Percentiles rank a stretch among this genome's conserved stretches.
phyloP scores from a whole-genome alignment of 1,284 basidiomycete genomes.

The Cystobasidium slooffiae region DNA sequence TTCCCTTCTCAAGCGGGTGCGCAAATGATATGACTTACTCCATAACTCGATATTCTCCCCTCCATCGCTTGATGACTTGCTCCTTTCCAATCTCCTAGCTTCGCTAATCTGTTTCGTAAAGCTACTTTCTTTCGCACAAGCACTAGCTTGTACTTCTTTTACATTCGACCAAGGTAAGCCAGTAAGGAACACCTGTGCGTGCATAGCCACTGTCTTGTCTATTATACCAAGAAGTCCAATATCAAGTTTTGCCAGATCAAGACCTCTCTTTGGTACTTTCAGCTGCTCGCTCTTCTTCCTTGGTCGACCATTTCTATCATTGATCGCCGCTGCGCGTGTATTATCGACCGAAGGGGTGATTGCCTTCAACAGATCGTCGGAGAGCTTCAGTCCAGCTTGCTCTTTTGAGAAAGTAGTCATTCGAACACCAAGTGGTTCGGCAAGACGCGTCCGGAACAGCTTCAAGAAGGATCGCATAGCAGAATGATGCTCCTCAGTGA shows the following conservation, averaged over 20 bases:
- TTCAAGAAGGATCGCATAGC: slow-evolving; percentile 50
- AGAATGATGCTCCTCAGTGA: slow-evolving; percentile 52
- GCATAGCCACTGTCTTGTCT: slow-evolving; percentile 52
- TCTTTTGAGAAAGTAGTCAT: slow-evolving; percentile 53
- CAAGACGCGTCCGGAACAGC: slow-evolving; percentile 42
- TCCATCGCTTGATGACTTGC: background rate
- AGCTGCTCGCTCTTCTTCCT: slow-evolving; percentile 3
- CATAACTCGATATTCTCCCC: background rate
- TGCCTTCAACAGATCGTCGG: slow-evolving; percentile 15
- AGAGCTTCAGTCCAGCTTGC: slow-evolving; percentile 41
- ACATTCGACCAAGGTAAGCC: slow-evolving; percentile 46
- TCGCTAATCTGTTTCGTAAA: slow-evolving; percentile 53
- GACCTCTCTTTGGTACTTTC: background rate
- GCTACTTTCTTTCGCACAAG: slow-evolving; percentile 52
- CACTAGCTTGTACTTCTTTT: slow-evolving; percentile 34
- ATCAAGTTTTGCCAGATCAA: slow-evolving; percentile 49
- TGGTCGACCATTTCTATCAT: slow-evolving; percentile 29
- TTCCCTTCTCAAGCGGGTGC: too few relatives aligned
- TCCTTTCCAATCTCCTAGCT: slow-evolving; percentile 15
- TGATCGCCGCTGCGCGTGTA: background rate
- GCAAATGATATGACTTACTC: slow-evolving; percentile 2
- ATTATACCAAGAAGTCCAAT: slow-evolving; percentile 53
- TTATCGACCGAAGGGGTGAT: slow-evolving; percentile 5
- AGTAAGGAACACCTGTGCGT: slow-evolving; percentile 52
- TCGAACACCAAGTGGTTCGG: slow-evolving; percentile 11